Conservation (phyloP, 2,329 filamentous ascomycete species). For the Cordyceps militaris region DNA sequence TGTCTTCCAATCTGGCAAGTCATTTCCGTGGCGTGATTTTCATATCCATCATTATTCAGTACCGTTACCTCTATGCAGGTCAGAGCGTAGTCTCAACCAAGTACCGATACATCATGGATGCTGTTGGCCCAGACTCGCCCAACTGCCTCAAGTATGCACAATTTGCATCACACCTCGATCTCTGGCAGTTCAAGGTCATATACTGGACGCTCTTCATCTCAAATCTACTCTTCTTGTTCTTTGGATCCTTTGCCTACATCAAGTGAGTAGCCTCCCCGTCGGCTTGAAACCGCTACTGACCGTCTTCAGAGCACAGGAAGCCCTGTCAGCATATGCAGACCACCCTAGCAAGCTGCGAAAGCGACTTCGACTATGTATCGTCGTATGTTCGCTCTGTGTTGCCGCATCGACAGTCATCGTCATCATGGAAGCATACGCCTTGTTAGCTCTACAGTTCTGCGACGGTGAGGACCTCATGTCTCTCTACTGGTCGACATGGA, state of each 20-base stretch:
- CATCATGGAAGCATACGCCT: conserved; percentile 47
- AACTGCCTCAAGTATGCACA: conserved; percentile 32
- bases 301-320: conserved; percentile 25
- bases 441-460: conserved; percentile 51
- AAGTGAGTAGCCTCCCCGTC: conserved; percentile 23
- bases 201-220: conserved; percentile 41
- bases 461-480: conserved; percentile 54
- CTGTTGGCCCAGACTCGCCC: conserved; percentile 14
- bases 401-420: conserved; percentile 36
- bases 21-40: not conserved
- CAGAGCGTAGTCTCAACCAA: not conserved
- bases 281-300: too few relatives aligned
- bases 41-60: not conserved
- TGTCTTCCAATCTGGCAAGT: not conserved
- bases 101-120: not conserved
- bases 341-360: conserved; percentile 26
- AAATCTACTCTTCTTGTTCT: conserved; percentile 38
- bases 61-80: not conserved
- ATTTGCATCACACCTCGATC: conserved; percentile 36
- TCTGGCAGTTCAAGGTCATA: conserved; percentile 37
- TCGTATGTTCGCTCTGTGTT: conserved; percentile 38
- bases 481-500: conserved; percentile 56
- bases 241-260: conserved; percentile 35
- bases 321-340: conserved; percentile 30
- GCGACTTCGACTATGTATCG: conserved; percentile 36